phyloP scores from a whole-genome alignment of 345 rosid genomes.

The Hibiscus mutabilis region DNA sequence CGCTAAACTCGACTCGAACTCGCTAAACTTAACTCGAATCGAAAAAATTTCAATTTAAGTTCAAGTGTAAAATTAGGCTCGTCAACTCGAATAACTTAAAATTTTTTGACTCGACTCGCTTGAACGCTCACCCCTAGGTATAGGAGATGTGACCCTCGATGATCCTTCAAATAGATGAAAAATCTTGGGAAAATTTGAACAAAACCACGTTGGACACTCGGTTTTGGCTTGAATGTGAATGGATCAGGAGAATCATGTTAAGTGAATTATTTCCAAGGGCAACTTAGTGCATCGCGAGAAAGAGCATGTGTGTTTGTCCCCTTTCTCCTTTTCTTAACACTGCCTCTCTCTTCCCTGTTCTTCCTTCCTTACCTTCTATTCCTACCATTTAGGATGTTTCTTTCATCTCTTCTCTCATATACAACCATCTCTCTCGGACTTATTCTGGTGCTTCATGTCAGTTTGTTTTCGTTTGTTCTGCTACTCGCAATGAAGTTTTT shows the following conservation, averaged over 20 bases:
- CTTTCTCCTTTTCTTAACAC: conserved; percentile 98
- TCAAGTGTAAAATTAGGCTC: too few species aligned
- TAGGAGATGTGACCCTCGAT: too few species aligned
- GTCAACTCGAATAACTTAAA: too few species aligned
- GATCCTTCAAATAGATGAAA: too few species aligned
- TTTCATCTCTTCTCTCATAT: conserved; percentile 19
- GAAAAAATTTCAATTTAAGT: too few species aligned
- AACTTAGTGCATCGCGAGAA: conserved; percentile 97
- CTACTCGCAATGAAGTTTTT: neutral
- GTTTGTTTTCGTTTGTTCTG: conserved; percentile 8
- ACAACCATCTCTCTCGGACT: conserved; percentile 20
- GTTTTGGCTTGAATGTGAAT: conserved; percentile 87
- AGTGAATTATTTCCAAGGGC: conserved; percentile 95
- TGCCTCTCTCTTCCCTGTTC: conserved; percentile 73
- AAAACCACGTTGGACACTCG: neutral
- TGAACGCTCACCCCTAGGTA: too few species aligned
- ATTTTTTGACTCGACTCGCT: too few species aligned
- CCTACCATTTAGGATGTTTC: conserved; percentile 38
- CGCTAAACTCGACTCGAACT: too few species aligned
- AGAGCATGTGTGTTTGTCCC: conserved; percentile 99
- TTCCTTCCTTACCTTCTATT: conserved; percentile 64
- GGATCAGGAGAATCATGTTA: conserved; percentile 99
- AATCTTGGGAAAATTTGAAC: too few species aligned
- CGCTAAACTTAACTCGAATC: too few species aligned
- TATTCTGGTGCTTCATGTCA: conserved; percentile 22